phyloP scores from a whole-genome alignment of 2,329 filamentous ascomycete genomes.

The Neoarthrinium moseri region DNA sequence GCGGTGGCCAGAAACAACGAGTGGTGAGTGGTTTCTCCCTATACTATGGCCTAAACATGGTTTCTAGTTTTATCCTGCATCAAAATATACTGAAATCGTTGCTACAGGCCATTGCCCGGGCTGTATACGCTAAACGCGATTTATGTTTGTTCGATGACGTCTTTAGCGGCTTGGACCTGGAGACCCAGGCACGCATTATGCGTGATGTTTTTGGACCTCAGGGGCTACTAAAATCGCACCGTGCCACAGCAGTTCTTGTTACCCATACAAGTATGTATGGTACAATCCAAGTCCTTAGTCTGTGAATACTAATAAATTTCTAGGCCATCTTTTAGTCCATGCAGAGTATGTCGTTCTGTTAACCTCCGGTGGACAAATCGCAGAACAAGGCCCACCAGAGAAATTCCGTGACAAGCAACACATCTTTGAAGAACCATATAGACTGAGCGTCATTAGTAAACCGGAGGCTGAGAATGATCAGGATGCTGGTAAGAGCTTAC shows the following conservation, averaged over 20 bases:
- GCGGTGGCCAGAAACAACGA: constrained; percentile 9
- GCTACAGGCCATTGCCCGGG: constrained; percentile 20
- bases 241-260: constrained; percentile 1
- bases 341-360: constrained; percentile 35
- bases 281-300: too few species aligned
- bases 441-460: not conserved
- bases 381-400: constrained; percentile 24
- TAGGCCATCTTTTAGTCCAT: constrained; percentile 13
- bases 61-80: constrained; percentile 2
- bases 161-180: constrained; percentile 5
- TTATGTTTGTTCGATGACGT: constrained; percentile 8
- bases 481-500: not conserved
- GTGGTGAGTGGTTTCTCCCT: constrained; percentile 15
- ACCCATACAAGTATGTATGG: constrained; percentile 16
- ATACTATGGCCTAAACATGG: too few species aligned
- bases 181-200: constrained; percentile 2
- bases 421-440: not conserved
- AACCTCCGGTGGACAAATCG: constrained; percentile 17
- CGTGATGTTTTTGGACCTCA: constrained; percentile 2
- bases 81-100: constrained; percentile 10
- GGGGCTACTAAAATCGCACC: not conserved
- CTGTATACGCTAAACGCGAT: not conserved
- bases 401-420: not conserved
- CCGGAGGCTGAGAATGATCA: not conserved
- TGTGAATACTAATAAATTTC: too few species aligned